Percentiles rank a stretch among this genome's conserved stretches.
Evolutionary conservation across 2,329 filamentous ascomycete genomes (phyloP).

Genomic region (Fusarium floridanum): DNA sequence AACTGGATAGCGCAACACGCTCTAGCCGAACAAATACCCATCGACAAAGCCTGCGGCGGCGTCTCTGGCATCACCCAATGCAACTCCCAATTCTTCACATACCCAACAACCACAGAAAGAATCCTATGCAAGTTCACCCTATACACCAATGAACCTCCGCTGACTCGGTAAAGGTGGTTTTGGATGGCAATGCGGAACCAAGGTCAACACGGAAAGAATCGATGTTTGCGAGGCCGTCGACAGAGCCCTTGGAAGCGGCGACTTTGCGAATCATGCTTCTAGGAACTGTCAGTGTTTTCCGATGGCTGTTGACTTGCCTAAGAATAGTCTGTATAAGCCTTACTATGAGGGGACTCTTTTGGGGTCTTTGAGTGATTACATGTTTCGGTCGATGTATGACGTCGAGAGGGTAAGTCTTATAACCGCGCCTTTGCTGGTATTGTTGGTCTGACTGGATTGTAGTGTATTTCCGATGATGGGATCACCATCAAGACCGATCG

Average conservation of each 20-base stretch:
- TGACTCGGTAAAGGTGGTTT: background rate
- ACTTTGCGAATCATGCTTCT: background rate
- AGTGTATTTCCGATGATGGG: conserved; percentile 5
- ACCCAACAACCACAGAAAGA: background rate
- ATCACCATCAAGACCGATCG: background rate
- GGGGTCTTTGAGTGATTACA: background rate
- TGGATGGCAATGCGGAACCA: background rate
- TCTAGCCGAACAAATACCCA: background rate
- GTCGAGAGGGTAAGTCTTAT: background rate
- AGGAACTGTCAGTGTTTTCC: conserved; percentile 10
- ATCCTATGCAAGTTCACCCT: background rate
- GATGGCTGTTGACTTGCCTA: background rate
- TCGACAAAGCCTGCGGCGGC: background rate
- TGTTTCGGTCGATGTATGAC: background rate
- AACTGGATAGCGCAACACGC: background rate
- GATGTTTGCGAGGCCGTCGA: conserved; percentile 11
- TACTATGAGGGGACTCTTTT: conserved; percentile 3
- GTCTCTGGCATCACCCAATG: background rate
- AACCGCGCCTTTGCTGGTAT: no score
- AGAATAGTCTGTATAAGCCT: background rate
- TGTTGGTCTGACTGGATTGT: background rate
- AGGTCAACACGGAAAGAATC: background rate
- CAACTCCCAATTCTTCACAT: background rate
- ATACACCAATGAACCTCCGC: no score
- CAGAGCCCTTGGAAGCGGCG: background rate